Percentiles rank a stretch among this genome's conserved stretches.
Evolutionary conservation across 176 grass and related monocot species (phyloP).

Genomic region (Oryza meridionalis): DNA sequence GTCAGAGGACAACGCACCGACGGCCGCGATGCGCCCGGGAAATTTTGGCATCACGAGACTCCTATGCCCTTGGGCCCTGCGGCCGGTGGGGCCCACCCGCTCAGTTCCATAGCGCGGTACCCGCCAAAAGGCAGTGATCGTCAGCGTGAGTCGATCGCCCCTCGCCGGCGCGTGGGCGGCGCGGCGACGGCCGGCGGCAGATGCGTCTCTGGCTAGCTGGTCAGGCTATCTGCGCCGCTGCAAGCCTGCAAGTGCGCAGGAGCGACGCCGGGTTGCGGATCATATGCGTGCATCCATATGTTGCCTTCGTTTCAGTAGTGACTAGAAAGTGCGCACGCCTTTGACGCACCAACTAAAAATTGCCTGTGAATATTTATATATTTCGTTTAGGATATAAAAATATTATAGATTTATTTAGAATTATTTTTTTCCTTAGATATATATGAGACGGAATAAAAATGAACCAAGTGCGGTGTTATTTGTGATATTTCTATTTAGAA

Average conservation of each 20-base stretch:
- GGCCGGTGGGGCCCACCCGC: slow-evolving; percentile 2
- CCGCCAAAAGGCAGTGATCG: slow-evolving; percentile 34
- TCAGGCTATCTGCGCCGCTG: neutral
- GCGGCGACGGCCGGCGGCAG: no score
- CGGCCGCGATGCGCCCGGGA: neutral
- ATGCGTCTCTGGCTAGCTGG: neutral
- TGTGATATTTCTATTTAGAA: no score
- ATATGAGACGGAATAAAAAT: no score
- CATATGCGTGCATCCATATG: neutral
- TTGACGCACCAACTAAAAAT: no score
- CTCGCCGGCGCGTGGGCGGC: neutral
- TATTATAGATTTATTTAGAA: no score
- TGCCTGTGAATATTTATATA: no score
- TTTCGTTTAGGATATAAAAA: no score
- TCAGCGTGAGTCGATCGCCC: no score
- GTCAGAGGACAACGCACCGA: neutral
- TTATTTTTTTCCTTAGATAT: no score
- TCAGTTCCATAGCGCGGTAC: slow-evolving; percentile 29
- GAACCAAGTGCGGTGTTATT: no score
- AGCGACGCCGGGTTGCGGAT: neutral
- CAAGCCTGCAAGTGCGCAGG: neutral
- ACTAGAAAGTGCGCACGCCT: no score
- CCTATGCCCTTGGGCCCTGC: neutral
- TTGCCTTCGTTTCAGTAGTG: neutral
- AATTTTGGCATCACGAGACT: slow-evolving; percentile 25